Evolutionary conservation across 495 filamentous ascomycete genomes (phyloP).

Genomic region (Bacidia gigantensis): DNA sequence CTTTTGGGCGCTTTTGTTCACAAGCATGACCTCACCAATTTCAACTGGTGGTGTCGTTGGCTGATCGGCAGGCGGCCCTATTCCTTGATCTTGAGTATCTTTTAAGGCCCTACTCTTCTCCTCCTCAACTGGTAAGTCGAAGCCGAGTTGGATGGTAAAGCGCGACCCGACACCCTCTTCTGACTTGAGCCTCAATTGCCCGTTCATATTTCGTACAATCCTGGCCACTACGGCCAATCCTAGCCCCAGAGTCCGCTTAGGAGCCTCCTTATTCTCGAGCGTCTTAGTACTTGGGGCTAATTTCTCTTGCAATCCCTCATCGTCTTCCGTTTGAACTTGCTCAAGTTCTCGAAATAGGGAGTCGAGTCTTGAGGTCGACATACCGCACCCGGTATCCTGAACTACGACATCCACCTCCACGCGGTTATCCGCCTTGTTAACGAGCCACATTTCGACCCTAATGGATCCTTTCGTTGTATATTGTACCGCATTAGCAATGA

Average conservation of each 20-base stretch:
- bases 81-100: constrained; percentile 1
- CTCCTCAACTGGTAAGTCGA: constrained; percentile 43
- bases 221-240: constrained; percentile 79
- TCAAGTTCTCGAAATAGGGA: constrained; percentile 75
- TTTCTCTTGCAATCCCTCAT: constrained; percentile 22
- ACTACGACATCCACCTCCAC: constrained; percentile 59
- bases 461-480: constrained; percentile 60
- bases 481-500: constrained; percentile 78
- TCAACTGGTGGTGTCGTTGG: constrained; percentile 23
- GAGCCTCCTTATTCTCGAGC: constrained; percentile 12
- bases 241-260: constrained; percentile 50
- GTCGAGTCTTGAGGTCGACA: constrained; percentile 58
- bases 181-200: constrained; percentile 76
- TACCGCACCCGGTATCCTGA: constrained; percentile 70
- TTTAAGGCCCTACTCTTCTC: constrained; percentile 3
- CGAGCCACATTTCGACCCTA: constrained; percentile 52
- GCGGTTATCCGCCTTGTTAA: constrained; percentile 26
- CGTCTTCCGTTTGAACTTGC: constrained; percentile 53
- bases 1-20: constrained; percentile 23
- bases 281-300: constrained; percentile 12
- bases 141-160: constrained; percentile 61
- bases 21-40: constrained; percentile 43
- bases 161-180: constrained; percentile 75
- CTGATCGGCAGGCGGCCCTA: constrained; percentile 9
- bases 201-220: constrained; percentile 79